Conservation (phyloP, 73 alveolate species). For the Stentor coeruleus region DNA sequence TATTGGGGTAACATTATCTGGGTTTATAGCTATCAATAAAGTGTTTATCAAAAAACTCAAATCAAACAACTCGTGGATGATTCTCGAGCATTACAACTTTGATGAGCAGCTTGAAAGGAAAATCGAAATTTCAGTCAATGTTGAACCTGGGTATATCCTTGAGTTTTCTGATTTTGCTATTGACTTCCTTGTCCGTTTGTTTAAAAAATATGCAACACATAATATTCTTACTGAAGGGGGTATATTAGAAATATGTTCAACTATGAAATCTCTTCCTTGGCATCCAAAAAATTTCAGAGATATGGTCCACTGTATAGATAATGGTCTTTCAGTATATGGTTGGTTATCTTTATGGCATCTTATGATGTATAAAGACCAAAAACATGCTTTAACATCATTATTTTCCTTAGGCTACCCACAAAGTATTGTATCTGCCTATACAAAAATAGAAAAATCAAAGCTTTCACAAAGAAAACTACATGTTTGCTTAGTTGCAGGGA, state of each 20-base stretch:
- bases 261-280: background rate
- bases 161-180: background rate
- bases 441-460: background rate
- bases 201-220: background rate
- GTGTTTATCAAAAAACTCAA: slow-evolving; percentile 8
- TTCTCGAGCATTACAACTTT: background rate
- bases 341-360: slow-evolving; percentile 7
- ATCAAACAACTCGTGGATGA: background rate
- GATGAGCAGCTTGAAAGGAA: background rate
- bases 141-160: background rate
- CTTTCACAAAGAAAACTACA: background rate
- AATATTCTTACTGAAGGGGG: background rate
- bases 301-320: background rate
- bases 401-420: background rate
- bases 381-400: background rate
- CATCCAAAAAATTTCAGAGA: background rate
- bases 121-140: background rate
- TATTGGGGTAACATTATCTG: background rate
- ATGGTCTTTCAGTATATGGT: background rate
- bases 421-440: background rate
- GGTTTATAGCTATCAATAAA: background rate
- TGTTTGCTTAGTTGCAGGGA: background rate
- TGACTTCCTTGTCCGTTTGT: background rate
- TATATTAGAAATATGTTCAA: background rate
- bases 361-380: background rate